Conservation (phyloP, 257 asterid species). For the Euphrasia confusa region DNA sequence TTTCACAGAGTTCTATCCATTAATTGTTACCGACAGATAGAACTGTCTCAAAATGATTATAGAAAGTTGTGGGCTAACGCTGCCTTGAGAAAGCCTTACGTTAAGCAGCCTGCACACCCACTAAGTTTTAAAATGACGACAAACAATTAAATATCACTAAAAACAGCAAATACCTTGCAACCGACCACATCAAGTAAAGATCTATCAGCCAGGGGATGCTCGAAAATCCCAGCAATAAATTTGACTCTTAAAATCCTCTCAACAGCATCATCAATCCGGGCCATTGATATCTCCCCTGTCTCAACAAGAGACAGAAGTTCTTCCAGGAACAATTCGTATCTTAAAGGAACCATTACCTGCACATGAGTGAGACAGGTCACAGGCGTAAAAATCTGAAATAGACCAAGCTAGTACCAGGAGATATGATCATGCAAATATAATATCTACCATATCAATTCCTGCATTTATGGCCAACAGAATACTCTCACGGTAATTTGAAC, state of each 20-base stretch:
- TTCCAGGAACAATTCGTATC: slow-evolving; percentile 75
- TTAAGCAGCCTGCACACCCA: too few relatives aligned
- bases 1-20: too few relatives aligned
- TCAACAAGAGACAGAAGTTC: slow-evolving; percentile 67
- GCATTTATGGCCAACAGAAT: slow-evolving; percentile 51
- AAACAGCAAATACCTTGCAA: slow-evolving; percentile 58
- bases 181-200: slow-evolving; percentile 81
- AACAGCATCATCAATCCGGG: slow-evolving; percentile 89
- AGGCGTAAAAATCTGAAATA: slow-evolving; percentile 11
- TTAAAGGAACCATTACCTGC: slow-evolving; percentile 97
- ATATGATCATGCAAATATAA: slow-evolving; percentile 17
- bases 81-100: too few relatives aligned
- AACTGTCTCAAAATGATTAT: too few relatives aligned
- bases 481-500: slow-evolving; percentile 60
- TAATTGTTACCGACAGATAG: too few relatives aligned
- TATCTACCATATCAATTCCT: slow-evolving; percentile 79
- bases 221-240: slow-evolving; percentile 78
- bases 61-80: too few relatives aligned
- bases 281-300: slow-evolving; percentile 78
- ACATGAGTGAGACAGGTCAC: slow-evolving; percentile 19
- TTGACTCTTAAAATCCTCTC: slow-evolving; percentile 91
- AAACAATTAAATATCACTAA: neutral
- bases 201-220: slow-evolving; percentile 72
- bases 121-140: neutral
- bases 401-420: slow-evolving; percentile 7